Percentiles rank a stretch among this genome's conserved stretches.
These are phyloP conservation scores for Chrysanthemum seticuspe DNA, from an alignment of 129 eudicot genomes.

Conservation along the genomic window DNA sequence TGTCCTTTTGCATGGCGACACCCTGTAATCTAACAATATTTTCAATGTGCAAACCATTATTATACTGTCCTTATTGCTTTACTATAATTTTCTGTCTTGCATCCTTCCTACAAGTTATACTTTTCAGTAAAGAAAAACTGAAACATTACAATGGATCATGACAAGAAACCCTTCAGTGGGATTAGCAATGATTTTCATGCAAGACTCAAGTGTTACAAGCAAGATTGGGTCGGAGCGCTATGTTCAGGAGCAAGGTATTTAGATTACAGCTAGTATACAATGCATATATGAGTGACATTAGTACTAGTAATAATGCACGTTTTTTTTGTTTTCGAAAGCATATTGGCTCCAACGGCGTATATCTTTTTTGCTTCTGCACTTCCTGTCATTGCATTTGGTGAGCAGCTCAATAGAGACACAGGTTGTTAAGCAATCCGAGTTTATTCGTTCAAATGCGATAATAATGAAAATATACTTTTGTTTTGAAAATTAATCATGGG, in stretches of 20 bases:
- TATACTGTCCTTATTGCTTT: background rate
- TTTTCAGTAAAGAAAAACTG: background rate
- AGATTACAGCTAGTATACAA: too few species aligned
- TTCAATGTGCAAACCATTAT: constrained; percentile 1
- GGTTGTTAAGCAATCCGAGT: constrained; percentile 41
- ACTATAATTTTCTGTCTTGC: background rate
- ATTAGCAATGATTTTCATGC: constrained; percentile 60
- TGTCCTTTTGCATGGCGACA: constrained; percentile 19
- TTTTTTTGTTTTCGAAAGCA: constrained; percentile 35
- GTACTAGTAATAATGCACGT: background rate
- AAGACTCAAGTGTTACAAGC: constrained; percentile 62
- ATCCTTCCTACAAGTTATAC: background rate
- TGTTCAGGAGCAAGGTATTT: constrained; percentile 65
- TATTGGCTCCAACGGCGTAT: constrained; percentile 90
- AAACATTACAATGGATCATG: constrained; percentile 44
- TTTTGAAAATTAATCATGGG: too few species aligned
- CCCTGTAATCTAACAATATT: constrained; percentile 19
- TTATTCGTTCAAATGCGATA: too few species aligned
- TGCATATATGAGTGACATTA: background rate
- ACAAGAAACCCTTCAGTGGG: constrained; percentile 66
- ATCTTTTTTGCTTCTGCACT: constrained; percentile 94
- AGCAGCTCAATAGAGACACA: constrained; percentile 84
- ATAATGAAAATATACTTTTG: too few species aligned
- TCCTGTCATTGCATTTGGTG: constrained; percentile 95
- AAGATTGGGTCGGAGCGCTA: constrained; percentile 67